These are phyloP conservation scores for Hyparrhenia diplandra DNA, from an alignment of 176 grass and related monocot species.

Conservation along the genomic window DNA sequence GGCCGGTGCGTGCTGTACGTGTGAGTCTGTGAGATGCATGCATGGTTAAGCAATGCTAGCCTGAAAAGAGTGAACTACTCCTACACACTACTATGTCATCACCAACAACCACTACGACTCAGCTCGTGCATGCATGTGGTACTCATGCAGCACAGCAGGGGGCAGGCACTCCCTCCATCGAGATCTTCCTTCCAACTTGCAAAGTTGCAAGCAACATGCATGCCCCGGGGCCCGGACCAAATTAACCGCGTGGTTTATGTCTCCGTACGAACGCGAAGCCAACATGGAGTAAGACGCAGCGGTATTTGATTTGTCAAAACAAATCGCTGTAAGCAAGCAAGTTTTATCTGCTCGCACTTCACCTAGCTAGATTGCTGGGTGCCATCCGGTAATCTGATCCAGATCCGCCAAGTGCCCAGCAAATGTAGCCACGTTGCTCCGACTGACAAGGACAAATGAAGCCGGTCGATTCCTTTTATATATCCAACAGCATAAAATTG, in stretches of 20 bases:
- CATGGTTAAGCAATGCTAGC: background rate
- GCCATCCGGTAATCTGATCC: background rate
- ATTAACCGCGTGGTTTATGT: too few species aligned
- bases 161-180: too few species aligned
- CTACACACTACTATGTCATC: too few species aligned
- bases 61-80: background rate
- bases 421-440: background rate
- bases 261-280: too few species aligned
- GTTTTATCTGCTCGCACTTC: background rate
- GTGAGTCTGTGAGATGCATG: too few species aligned
- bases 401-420: background rate
- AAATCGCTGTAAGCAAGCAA: background rate
- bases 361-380: background rate
- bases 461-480: background rate
- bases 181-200: background rate
- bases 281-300: too few species aligned
- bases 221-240: too few species aligned
- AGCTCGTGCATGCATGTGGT: background rate
- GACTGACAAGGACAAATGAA: background rate
- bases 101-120: background rate
- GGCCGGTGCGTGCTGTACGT: too few species aligned
- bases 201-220: background rate
- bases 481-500: too few species aligned
- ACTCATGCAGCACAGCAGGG: background rate
- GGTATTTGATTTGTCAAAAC: too few species aligned